These are phyloP conservation scores for Carex myosuroides DNA, from an alignment of 176 grass and related monocot genomes.

Conservation along the genomic window DNA sequence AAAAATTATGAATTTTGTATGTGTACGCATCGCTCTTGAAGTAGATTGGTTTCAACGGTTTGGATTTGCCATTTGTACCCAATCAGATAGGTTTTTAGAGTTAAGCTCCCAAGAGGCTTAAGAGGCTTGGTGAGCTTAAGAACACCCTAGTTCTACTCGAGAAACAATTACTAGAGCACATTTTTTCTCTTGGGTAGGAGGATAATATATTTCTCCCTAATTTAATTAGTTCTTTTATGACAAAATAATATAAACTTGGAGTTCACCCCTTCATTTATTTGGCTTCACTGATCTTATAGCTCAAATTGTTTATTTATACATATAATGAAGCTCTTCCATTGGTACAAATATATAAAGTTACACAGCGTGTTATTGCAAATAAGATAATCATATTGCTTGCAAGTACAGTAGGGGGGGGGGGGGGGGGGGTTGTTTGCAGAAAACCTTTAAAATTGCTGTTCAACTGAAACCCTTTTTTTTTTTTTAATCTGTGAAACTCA, in stretches of 20 bases:
- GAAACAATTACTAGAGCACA: not conserved
- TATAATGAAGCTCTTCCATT: not conserved
- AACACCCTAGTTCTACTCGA: too few relatives aligned
- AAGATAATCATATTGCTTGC: not conserved
- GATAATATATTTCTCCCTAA: not conserved
- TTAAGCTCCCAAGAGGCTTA: too few relatives aligned
- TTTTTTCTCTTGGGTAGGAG: not conserved
- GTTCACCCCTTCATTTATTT: too few relatives aligned
- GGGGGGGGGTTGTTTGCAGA: not conserved
- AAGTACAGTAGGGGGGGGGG: not conserved
- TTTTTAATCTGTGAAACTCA: constrained; percentile 22
- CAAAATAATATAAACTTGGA: too few relatives aligned
- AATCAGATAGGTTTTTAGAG: too few relatives aligned
- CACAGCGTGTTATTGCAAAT: not conserved
- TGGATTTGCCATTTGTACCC: too few relatives aligned
- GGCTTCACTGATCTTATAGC: too few relatives aligned
- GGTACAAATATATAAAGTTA: not conserved
- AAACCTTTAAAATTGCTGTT: constrained; percentile 10
- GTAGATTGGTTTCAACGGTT: too few relatives aligned
- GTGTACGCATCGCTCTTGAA: too few relatives aligned
- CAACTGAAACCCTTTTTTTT: constrained; percentile 26
- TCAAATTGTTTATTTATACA: not conserved
- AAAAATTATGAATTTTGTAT: too few relatives aligned
- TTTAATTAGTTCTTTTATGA: not conserved
- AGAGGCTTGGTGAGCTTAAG: too few relatives aligned